phyloP scores from a whole-genome alignment of 257 asterid species.

The Salvia rosmarinus region DNA sequence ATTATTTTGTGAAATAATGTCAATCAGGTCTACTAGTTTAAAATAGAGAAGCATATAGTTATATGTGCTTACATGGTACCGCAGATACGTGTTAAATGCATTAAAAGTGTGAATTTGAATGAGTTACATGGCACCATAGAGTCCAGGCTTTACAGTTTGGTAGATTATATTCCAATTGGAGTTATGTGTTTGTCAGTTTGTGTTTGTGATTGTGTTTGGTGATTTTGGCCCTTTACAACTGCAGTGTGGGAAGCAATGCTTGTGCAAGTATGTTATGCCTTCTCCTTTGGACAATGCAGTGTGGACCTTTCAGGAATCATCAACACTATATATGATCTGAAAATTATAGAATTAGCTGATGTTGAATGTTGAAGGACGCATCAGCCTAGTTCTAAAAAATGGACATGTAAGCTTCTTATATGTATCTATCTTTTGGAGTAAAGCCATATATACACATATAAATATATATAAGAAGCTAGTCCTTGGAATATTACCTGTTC shows the following conservation, averaged over 20 bases:
- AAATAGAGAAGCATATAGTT: constrained; percentile 3
- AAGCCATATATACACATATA: too few relatives aligned
- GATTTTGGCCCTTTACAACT: constrained; percentile 30
- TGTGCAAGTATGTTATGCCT: constrained; percentile 80
- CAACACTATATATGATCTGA: constrained; percentile 44
- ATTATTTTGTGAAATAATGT: constrained; percentile 1
- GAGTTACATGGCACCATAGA: neutral
- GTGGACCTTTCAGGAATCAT: constrained; percentile 40
- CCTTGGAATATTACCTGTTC: too few relatives aligned
- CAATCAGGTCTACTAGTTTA: constrained; percentile 5
- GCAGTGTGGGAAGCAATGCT: constrained; percentile 90
- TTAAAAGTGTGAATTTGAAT: too few relatives aligned
- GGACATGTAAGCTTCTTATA: constrained; percentile 61
- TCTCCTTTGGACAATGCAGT: constrained; percentile 43
- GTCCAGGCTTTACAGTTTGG: constrained; percentile 10
- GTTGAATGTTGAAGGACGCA: constrained; percentile 85
- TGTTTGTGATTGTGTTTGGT: constrained; percentile 36
- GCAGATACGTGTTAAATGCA: neutral
- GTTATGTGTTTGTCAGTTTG: constrained; percentile 26
- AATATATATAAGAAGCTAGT: too few relatives aligned
- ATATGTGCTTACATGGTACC: constrained; percentile 17
- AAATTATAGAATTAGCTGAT: constrained; percentile 71
- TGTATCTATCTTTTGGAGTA: constrained; percentile 19
- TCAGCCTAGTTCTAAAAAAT: constrained; percentile 62
- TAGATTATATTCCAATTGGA: constrained; percentile 15